Conservation (phyloP, 306 rosid genomes). For the Canavalia ensiformis region DNA sequence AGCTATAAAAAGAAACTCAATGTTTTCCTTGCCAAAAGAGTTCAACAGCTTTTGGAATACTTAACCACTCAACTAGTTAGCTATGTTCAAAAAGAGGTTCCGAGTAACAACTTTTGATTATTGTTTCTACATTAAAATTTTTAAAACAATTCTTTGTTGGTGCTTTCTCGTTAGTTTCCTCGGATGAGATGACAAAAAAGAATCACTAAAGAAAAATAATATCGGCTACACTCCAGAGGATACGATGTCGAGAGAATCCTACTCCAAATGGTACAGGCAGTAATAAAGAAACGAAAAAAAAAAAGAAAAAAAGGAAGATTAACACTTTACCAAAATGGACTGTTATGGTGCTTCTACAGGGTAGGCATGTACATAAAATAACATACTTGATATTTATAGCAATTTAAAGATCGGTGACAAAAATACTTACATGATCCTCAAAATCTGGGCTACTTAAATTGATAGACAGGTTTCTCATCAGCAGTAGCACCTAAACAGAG, state of each 20-base stretch:
- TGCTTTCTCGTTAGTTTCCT: not conserved
- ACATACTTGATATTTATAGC: not conserved
- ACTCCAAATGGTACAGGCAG: not conserved
- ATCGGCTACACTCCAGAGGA: not conserved
- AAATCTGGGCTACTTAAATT: conserved; percentile 83
- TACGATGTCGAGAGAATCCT: not conserved
- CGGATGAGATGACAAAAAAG: conserved; percentile 6
- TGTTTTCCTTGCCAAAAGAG: not conserved
- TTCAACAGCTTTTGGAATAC: not conserved
- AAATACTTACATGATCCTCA: conserved; percentile 80
- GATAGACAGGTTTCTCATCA: conserved; percentile 88
- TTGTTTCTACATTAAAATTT: conserved; percentile 1
- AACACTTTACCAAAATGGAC: not conserved
- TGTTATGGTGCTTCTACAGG: not conserved
- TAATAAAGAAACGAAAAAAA: not conserved
- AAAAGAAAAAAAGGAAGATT: not conserved
- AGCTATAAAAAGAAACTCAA: not conserved
- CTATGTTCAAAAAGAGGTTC: not conserved
- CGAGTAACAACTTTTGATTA: not conserved
- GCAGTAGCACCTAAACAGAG: conserved; percentile 70
- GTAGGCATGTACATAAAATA: conserved; percentile 5
- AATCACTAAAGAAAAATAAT: not conserved
- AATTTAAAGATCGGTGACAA: conserved; percentile 18
- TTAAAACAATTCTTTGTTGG: not conserved
- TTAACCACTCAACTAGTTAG: not conserved